Conservation (phyloP, 306 rosid species). For the Lathyrus tuberosus region DNA sequence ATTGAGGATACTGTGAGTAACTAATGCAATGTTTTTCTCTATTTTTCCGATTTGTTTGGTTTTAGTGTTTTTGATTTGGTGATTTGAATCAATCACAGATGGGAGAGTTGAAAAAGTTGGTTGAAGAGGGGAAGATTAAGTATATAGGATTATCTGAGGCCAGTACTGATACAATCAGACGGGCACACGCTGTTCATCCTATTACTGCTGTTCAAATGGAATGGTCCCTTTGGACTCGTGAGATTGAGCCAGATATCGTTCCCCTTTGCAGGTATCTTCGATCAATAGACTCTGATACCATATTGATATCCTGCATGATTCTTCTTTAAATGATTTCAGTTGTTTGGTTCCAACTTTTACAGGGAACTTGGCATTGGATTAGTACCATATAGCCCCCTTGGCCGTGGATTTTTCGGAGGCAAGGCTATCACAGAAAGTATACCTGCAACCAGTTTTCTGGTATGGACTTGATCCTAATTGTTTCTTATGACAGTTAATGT, state of each 20-base stretch:
- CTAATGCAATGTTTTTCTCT: background rate
- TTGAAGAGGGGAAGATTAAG: conserved; percentile 68
- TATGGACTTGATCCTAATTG: too few species aligned
- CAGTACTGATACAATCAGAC: conserved; percentile 60
- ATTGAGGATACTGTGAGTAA: conserved; percentile 79
- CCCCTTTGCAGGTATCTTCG: conserved; percentile 65
- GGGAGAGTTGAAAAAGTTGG: conserved; percentile 65
- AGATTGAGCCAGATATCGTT: conserved; percentile 67
- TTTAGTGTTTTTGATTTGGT: conserved; percentile 4
- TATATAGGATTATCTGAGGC: conserved; percentile 79
- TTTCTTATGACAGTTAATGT: too few species aligned
- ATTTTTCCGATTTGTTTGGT: background rate
- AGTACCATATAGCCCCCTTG: conserved; percentile 88
- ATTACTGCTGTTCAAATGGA: conserved; percentile 76
- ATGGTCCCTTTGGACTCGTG: conserved; percentile 82
- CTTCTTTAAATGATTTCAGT: conserved; percentile 21
- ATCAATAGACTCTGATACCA: too few species aligned
- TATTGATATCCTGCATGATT: conserved; percentile 6
- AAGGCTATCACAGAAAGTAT: conserved; percentile 56
- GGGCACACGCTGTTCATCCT: conserved; percentile 87
- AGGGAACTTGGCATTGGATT: conserved; percentile 85
- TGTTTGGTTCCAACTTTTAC: conserved; percentile 18
- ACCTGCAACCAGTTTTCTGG: too few species aligned
- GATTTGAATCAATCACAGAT: conserved; percentile 47
- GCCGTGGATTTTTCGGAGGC: conserved; percentile 90